Percentiles rank a stretch among this genome's conserved stretches.
Evolutionary conservation across 2,329 filamentous ascomycete genomes (phyloP).

Genomic region (Aspergillus viridinutans): DNA sequence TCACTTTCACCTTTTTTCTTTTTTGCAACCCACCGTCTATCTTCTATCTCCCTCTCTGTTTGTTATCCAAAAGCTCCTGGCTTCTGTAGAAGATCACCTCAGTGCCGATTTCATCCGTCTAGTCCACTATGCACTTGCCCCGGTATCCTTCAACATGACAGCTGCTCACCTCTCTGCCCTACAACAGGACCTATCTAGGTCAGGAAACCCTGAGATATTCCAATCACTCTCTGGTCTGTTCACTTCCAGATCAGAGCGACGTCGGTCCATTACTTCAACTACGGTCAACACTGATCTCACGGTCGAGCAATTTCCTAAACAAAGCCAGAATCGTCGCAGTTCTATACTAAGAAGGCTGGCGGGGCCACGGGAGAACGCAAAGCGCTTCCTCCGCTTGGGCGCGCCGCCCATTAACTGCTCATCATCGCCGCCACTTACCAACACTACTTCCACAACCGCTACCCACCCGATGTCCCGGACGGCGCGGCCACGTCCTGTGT

Average conservation of each 20-base stretch:
- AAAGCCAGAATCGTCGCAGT: slow-evolving; percentile 18
- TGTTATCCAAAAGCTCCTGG: background rate
- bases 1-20: slow-evolving; percentile 3
- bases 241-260: slow-evolving; percentile 23
- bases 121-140: slow-evolving; percentile 14
- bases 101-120: background rate
- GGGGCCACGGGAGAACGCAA: slow-evolving; percentile 44
- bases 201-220: slow-evolving; percentile 16
- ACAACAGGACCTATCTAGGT: slow-evolving; percentile 25
- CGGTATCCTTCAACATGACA: slow-evolving; percentile 22
- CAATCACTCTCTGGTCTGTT: slow-evolving; percentile 21
- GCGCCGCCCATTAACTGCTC: slow-evolving; percentile 23
- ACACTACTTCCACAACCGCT: background rate
- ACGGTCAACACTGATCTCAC: slow-evolving; percentile 15
- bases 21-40: background rate
- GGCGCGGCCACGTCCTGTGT: slow-evolving; percentile 28
- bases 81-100: background rate
- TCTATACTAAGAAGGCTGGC: slow-evolving; percentile 40
- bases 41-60: background rate
- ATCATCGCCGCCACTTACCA: slow-evolving; percentile 16
- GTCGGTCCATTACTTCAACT: slow-evolving; percentile 15
- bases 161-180: slow-evolving; percentile 27
- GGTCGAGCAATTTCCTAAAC: slow-evolving; percentile 23
- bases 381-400: slow-evolving; percentile 43
- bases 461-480: slow-evolving; percentile 23